Evolutionary conservation across 371 early-diverging fungal species (phyloP).

Genomic region (Rhizopus arrhizus): DNA sequence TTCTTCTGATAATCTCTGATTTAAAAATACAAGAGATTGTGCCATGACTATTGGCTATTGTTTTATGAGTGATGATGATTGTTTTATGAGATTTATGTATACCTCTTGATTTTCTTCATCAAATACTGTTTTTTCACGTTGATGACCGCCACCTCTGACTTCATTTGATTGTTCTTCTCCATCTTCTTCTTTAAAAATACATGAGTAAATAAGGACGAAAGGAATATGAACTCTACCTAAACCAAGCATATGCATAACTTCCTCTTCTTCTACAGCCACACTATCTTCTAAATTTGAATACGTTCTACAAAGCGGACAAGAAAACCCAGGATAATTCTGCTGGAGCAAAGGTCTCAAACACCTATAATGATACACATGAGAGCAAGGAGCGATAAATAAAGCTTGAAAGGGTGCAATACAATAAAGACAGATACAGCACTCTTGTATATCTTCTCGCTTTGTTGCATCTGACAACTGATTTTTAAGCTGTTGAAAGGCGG

Average conservation of each 20-base stretch:
- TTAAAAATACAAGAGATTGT: too few species aligned
- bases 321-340: conserved; percentile 78
- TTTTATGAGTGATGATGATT: neutral
- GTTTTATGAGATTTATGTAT: neutral
- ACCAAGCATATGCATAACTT: conserved; percentile 46
- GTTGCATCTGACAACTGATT: conserved; percentile 7
- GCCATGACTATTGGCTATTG: neutral
- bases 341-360: conserved; percentile 78
- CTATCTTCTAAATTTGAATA: conserved; percentile 89
- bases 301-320: conserved; percentile 93
- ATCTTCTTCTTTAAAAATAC: conserved; percentile 17
- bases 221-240: conserved; percentile 4
- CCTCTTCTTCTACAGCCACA: conserved; percentile 72
- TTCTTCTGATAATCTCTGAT: too few species aligned
- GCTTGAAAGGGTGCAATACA: conserved; percentile 93
- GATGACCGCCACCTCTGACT: conserved; percentile 7
- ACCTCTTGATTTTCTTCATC: conserved; percentile 23
- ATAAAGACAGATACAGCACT: conserved; percentile 97
- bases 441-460: conserved; percentile 50
- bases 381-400: conserved; percentile 94
- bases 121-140: conserved; percentile 27
- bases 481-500: conserved; percentile 23
- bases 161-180: conserved; percentile 5
- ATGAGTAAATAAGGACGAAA: neutral
- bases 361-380: conserved; percentile 96